Evolutionary conservation across 257 asterid genomes (phyloP).

Genomic region (Solanum arcanum): DNA sequence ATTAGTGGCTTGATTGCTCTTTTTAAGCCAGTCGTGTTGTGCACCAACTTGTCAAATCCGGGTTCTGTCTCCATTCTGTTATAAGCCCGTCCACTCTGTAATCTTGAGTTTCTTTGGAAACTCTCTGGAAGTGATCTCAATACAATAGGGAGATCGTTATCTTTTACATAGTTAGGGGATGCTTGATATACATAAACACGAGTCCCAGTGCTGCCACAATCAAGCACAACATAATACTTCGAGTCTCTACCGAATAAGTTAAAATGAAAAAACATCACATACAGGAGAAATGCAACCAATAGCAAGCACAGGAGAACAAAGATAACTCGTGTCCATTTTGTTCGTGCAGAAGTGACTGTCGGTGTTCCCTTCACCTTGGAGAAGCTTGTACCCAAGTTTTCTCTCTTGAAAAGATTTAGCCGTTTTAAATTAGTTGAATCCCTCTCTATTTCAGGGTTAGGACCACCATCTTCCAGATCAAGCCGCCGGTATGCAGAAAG

Average conservation of each 20-base stretch:
- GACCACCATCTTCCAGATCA: conserved; percentile 50
- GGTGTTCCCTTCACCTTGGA: conserved; percentile 60
- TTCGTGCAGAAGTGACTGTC: conserved; percentile 23
- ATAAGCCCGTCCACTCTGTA: conserved; percentile 75
- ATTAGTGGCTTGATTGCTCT: conserved; percentile 64
- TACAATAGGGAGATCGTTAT: conserved; percentile 54
- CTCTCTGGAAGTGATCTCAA: conserved; percentile 75
- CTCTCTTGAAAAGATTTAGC: conserved; percentile 32
- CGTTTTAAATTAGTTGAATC: conserved; percentile 21
- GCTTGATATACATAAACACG: conserved; percentile 91
- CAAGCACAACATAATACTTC: conserved; percentile 74
- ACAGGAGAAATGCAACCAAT: conserved; percentile 40
- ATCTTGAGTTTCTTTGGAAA: conserved; percentile 42
- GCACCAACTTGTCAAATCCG: conserved; percentile 90
- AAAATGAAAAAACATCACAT: conserved; percentile 34
- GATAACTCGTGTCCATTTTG: conserved; percentile 45
- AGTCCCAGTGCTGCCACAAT: conserved; percentile 98
- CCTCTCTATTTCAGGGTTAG: conserved; percentile 23
- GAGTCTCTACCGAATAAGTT: conserved; percentile 52
- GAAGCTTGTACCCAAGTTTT: conserved; percentile 53
- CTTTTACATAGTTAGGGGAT: conserved; percentile 36
- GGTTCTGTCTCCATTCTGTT: conserved; percentile 98
- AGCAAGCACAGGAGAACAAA: conserved; percentile 51
- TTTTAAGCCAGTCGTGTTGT: conserved; percentile 56
- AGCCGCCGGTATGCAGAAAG: conserved; percentile 47